Base-by-base conservation (phyloP, 2,329 filamentous ascomycete species). In the Pseudocercospora vitis region DNA sequence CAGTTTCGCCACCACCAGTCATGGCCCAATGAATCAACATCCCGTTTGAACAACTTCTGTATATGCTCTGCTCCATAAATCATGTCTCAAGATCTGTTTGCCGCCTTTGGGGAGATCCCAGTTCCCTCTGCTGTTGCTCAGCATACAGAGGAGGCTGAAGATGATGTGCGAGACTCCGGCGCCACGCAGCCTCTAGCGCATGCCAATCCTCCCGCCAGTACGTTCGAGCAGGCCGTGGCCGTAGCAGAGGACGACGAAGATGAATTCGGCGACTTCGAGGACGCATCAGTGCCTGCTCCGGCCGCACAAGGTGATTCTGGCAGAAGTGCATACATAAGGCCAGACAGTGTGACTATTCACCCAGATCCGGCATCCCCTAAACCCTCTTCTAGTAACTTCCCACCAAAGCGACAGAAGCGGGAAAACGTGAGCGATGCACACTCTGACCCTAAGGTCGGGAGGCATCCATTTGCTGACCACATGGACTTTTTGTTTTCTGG, bases 31-130 rank as follows among this genome's bases (percentile, higher is more conserved):
- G n/a, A n/a, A n/a, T n/a, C n/a, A n/a, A n/a, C n/a, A n/a, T n/a
- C n/a, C n/a, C n/a, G n/a, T n/a, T n/a, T n/a, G n/a, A n/a, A n/a
- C n/a, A n/a, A n/a, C n/a, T n/a, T n/a, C n/a, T n/a, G n/a, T n/a
- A 14, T 5, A 37, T 19, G n/a, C 33, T 37, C 33, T 23, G 18
- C 4, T 18, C 37, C 16, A 24, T n/a, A 24, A 35, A 16, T n/a
- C 16, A 81, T 81, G 79, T 81, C 79, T 47, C 75, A 76, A 52
- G 79, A 82, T 61, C 70, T 82, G 18, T 73, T 79, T 40, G 77
- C 77, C 54, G 79, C 76, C 55, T 82, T 82, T 64, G 75, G 64
- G 19, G 59, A 65, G 12, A 19, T 40, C 16, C 45, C 52, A 45
- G 33, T 39, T 18, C 16, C 42, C n/a, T n/a, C n/a, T n/a, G n/a